These are phyloP conservation scores for Coemansia nantahalensis DNA, from an alignment of 192 early-diverging fungal genomes.

Conservation along the genomic window DNA sequence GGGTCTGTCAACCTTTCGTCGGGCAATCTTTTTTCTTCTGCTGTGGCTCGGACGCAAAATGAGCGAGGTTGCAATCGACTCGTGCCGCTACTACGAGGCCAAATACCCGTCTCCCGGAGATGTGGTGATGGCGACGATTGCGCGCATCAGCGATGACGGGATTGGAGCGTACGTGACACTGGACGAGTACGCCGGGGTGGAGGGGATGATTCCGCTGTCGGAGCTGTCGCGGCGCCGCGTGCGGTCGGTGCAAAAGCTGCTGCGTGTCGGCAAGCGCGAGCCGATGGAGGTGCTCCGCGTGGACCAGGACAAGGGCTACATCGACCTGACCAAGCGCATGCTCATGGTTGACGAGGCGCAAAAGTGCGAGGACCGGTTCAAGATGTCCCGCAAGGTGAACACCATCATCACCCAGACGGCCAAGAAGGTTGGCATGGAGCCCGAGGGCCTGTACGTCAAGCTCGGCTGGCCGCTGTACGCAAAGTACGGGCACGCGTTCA, in stretches of 20 bases:
- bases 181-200: slow-evolving; percentile 94
- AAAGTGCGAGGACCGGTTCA: slow-evolving; percentile 90
- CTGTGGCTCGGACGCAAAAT: too few species aligned
- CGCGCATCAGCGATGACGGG: slow-evolving; percentile 78
- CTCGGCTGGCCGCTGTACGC: slow-evolving; percentile 94
- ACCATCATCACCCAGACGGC: slow-evolving; percentile 63
- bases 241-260: slow-evolving; percentile 92
- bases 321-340: slow-evolving; percentile 95
- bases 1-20: too few species aligned
- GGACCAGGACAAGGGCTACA: slow-evolving; percentile 98
- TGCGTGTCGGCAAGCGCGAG: slow-evolving; percentile 90
- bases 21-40: too few species aligned
- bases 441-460: slow-evolving; percentile 79
- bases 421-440: slow-evolving; percentile 73
- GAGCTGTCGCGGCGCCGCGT: slow-evolving; percentile 95
- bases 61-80: not conserved
- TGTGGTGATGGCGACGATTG: slow-evolving; percentile 96
- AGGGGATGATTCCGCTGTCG: slow-evolving; percentile 94
- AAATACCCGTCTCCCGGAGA: slow-evolving; percentile 92
- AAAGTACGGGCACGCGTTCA: slow-evolving; percentile 95
- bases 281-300: slow-evolving; percentile 92
- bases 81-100: slow-evolving; percentile 92
- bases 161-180: slow-evolving; percentile 96
- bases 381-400: slow-evolving; percentile 81
- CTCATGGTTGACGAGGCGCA: slow-evolving; percentile 84